Percentiles rank a stretch among this genome's conserved stretches.
Conservation (phyloP, 768 basidiomycete genomes). For the Russula sp. region DNA sequence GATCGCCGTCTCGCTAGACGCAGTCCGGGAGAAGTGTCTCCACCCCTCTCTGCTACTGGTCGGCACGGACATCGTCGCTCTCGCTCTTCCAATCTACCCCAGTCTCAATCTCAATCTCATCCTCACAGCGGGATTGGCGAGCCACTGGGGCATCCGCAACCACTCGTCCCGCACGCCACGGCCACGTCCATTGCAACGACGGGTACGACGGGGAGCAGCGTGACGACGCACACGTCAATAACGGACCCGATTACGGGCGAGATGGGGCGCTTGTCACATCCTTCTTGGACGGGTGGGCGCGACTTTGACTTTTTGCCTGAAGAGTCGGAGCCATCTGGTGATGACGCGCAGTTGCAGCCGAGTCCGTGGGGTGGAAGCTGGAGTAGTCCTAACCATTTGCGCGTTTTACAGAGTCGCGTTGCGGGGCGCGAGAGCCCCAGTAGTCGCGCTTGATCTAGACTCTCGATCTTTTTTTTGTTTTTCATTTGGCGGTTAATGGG, state of each 20-base stretch:
- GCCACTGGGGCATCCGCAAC: background rate
- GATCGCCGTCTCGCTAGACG: slow-evolving; percentile 38
- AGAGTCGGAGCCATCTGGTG: background rate
- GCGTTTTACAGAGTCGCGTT: slow-evolving; percentile 22
- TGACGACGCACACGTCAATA: slow-evolving; percentile 35
- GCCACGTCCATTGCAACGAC: slow-evolving; percentile 31
- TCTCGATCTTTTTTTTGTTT: background rate
- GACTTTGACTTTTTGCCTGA: background rate
- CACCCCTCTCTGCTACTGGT: slow-evolving; percentile 37
- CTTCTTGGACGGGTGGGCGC: slow-evolving; percentile 27
- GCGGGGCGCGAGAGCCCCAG: slow-evolving; percentile 10
- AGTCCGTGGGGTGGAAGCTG: slow-evolving; percentile 26
- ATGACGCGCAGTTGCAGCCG: background rate
- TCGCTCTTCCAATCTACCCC: slow-evolving; percentile 12
- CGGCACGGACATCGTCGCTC: slow-evolving; percentile 2
- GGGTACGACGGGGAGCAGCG: slow-evolving; percentile 33
- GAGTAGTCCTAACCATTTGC: slow-evolving; percentile 26
- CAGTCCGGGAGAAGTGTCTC: slow-evolving; percentile 31
- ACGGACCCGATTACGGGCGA: slow-evolving; percentile 39
- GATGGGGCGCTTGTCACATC: slow-evolving; percentile 34
- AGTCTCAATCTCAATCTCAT: slow-evolving; percentile 1
- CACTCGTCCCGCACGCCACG: slow-evolving; percentile 28
- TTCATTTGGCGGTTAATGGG: background rate
- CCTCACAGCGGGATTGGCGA: background rate
- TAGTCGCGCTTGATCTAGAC: slow-evolving; percentile 9